Evolutionary conservation across 768 basidiomycete genomes (phyloP), one percentile per base, ranked within the genome.

Genomic region (Phlebiopsis flavidoalba): DNA sequence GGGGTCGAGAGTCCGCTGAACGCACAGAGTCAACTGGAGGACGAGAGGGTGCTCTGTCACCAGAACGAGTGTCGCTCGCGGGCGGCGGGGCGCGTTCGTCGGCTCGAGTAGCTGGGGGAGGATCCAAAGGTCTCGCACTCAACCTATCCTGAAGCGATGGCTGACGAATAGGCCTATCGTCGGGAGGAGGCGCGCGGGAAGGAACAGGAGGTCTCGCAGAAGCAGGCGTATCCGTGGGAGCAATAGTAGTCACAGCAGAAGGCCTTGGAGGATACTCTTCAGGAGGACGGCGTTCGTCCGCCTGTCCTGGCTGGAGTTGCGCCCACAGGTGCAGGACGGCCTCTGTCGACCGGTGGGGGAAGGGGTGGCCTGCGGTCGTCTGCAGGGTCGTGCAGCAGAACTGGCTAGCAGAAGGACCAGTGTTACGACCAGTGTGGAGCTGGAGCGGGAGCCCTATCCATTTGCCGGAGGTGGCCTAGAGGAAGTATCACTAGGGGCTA

Each of bases 91-190:
- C n/a, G n/a, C 52, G 52, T 11, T 35, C 52, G n/a, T 53, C 52
- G 50, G 54, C 19, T 51, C 54, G 15, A 26, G 37, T 3, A 5
- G 19, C 17, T 11, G 40, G 37, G 17, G n/a, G 54, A 14, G 8
- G 21, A 12, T 58, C 55, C 52, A 49, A 40, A 35, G 59, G 63
- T 19, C 58, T 50, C 22, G 59, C 46, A 47, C 63, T 62, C 35
- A 72, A 33, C 31, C 71, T 63, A 31, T 72, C 71, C 33, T 70
- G 69, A 0, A 71, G 63, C 31, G 63, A 64, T 0, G 64, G 60
- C 11, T 63, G 67, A 8, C 67, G 60, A n/a, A 60, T 63, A 17
- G 69, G 59, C 26, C 69, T 53, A 10, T 70, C 71, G 57, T 70
- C 71, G 7, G 68, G 61, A 21, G 71, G 61, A 1, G 59, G 53